Evolutionary conservation across 1,284 basidiomycete genomes (phyloP).

Genomic region (Sanghuangporus sanghuang): DNA sequence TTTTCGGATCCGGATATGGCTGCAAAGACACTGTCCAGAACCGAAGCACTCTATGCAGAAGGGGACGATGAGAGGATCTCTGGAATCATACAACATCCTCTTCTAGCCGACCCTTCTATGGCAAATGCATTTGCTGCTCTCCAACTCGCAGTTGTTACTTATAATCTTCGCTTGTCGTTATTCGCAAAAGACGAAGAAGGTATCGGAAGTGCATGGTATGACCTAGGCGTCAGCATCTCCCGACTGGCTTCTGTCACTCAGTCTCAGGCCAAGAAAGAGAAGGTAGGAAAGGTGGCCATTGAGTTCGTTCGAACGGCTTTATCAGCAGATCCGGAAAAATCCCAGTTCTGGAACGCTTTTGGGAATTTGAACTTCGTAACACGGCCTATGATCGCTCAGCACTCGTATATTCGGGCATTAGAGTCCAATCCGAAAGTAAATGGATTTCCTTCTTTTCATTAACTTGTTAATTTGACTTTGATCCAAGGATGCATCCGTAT

Average conservation of each 20-base stretch:
- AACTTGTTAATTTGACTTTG: background rate
- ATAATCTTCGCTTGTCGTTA: conserved; percentile 70
- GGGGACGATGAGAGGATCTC: conserved; percentile 38
- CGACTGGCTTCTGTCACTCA: conserved; percentile 37
- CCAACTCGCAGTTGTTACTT: conserved; percentile 62
- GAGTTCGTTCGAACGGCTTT: conserved; percentile 73
- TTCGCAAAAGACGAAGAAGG: conserved; percentile 54
- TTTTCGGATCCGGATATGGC: conserved; percentile 39
- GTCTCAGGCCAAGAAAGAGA: conserved; percentile 28
- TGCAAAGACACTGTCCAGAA: conserved; percentile 20
- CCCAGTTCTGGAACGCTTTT: conserved; percentile 78
- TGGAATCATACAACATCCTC: conserved; percentile 35
- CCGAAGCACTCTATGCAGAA: conserved; percentile 33
- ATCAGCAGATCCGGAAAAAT: conserved; percentile 68
- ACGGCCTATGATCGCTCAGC: conserved; percentile 76
- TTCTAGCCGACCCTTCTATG: conserved; percentile 22
- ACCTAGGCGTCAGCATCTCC: conserved; percentile 70
- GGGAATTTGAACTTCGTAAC: conserved; percentile 71
- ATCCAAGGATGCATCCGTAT: conserved; percentile 64
- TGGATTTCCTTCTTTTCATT: conserved; percentile 9
- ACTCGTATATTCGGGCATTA: conserved; percentile 87
- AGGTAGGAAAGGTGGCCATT: conserved; percentile 48
- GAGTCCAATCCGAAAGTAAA: conserved; percentile 78
- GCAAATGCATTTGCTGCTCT: conserved; percentile 39
- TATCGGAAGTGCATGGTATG: conserved; percentile 68